phyloP scores from a whole-genome alignment of 805 yeast genomes.

The Middelhovenomyces tepae region DNA sequence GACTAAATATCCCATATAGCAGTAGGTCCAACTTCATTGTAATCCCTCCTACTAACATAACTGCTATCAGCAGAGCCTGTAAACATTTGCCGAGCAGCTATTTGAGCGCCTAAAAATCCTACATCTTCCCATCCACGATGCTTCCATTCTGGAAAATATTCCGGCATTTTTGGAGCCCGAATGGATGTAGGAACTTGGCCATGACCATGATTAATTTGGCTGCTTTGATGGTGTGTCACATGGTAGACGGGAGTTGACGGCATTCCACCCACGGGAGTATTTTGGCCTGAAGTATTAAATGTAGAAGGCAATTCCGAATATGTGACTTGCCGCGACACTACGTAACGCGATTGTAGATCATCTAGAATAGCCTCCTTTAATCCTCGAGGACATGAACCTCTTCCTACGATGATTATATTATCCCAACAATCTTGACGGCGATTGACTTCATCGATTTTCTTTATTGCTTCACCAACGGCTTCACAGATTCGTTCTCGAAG shows the following conservation, averaged over 20 bases:
- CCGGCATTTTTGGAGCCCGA: conserved; percentile 65
- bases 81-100: conserved; percentile 78
- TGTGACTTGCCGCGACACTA: conserved; percentile 33
- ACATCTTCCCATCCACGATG: conserved; percentile 66
- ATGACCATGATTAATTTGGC: conserved; percentile 23
- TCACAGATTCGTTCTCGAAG: conserved; percentile 49
- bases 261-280: conserved; percentile 23
- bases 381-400: conserved; percentile 68
- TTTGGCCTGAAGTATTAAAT: conserved; percentile 25
- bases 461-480: conserved; percentile 44
- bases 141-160: conserved; percentile 94
- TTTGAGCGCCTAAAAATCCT: conserved; percentile 77
- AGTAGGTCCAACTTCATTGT: conserved; percentile 72
- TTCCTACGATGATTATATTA: conserved; percentile 69
- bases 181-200: conserved; percentile 77
- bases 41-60: conserved; percentile 60
- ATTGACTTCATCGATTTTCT: conserved; percentile 54
- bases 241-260: conserved; percentile 36
- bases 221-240: conserved; percentile 19
- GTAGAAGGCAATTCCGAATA: conserved; percentile 31
- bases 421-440: conserved; percentile 80
- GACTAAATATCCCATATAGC: conserved; percentile 66
- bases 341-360: conserved; percentile 46
- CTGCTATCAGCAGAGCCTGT: conserved; percentile 52
- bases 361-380: conserved; percentile 61